phyloP scores from a whole-genome alignment of 441 rosid species.

The Erysimum pusillum region DNA sequence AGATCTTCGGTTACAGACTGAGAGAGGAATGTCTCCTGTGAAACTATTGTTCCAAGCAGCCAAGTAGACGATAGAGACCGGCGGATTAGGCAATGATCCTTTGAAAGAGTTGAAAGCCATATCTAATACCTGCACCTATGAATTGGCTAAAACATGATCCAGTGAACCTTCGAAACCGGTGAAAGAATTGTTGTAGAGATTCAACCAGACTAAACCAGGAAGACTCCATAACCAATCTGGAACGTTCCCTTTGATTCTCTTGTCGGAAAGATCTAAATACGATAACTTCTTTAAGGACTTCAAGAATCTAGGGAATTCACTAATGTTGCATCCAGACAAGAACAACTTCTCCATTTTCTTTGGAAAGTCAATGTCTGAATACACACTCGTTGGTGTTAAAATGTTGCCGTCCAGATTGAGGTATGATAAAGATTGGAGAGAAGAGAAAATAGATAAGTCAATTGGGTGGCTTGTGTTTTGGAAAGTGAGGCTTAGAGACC shows the following conservation, averaged over 20 bases:
- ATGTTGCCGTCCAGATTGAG: slow-evolving; percentile 1
- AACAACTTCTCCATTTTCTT: slow-evolving; percentile 1
- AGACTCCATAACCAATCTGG: slow-evolving; percentile 30
- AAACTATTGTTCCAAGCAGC: slow-evolving; percentile 40
- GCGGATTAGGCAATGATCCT: slow-evolving; percentile 38
- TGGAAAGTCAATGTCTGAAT: slow-evolving; percentile 5
- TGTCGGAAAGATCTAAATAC: slow-evolving; percentile 21
- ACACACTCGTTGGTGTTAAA: slow-evolving; percentile 8
- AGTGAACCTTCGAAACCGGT: slow-evolving; percentile 18
- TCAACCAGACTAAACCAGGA: slow-evolving; percentile 4
- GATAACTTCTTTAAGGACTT: neutral
- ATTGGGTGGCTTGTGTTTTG: slow-evolving; percentile 4
- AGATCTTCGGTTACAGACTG: slow-evolving; percentile 40
- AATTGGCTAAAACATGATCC: slow-evolving; percentile 17
- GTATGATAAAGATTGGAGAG: slow-evolving; percentile 17
- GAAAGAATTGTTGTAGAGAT: slow-evolving; percentile 5
- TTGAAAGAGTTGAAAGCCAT: slow-evolving; percentile 27
- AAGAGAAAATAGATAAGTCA: slow-evolving; percentile 6
- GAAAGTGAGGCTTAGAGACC: neutral
- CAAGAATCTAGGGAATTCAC: slow-evolving; percentile 19
- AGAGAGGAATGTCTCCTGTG: slow-evolving; percentile 46
- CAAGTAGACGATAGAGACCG: slow-evolving; percentile 26
- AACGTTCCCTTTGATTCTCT: slow-evolving; percentile 31
- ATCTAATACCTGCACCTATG: slow-evolving; percentile 16
- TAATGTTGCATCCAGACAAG: slow-evolving; percentile 7